Percentiles rank a stretch among this genome's conserved stretches.
Evolutionary conservation across 2,329 filamentous ascomycete genomes (phyloP).

Genomic region (Scedosporium aurantiacum): DNA sequence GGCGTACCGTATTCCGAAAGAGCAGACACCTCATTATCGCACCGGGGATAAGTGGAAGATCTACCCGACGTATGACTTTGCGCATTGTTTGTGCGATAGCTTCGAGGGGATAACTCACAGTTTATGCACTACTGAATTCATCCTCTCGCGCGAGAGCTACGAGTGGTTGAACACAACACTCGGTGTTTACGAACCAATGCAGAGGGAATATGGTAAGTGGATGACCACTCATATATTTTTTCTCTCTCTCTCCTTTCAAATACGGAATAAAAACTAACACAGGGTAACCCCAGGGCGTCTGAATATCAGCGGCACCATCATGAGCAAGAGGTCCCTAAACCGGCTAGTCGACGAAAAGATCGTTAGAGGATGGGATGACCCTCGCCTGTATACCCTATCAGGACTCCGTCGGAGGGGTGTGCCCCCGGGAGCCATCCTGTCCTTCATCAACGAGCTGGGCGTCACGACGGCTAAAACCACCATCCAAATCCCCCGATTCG

Average conservation of each 20-base stretch:
- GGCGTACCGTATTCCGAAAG: constrained; percentile 74
- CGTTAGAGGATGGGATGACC: constrained; percentile 85
- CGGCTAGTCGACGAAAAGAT: constrained; percentile 67
- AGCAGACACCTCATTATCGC: constrained; percentile 59
- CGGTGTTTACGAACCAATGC: constrained; percentile 83
- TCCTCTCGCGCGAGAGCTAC: constrained; percentile 74
- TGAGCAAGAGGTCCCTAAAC: constrained; percentile 76
- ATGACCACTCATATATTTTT: background rate
- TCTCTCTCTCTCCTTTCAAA: background rate
- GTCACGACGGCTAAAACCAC: constrained; percentile 73
- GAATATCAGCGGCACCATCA: constrained; percentile 72
- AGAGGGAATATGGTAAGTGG: constrained; percentile 59
- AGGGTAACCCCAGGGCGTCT: constrained; percentile 18
- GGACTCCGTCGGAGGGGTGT: constrained; percentile 75
- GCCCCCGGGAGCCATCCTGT: constrained; percentile 76
- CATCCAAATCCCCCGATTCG: constrained; percentile 74
- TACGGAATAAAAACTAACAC: background rate
- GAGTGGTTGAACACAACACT: constrained; percentile 79
- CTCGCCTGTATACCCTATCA: constrained; percentile 78
- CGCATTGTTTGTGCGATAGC: constrained; percentile 82
- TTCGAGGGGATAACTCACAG: constrained; percentile 89
- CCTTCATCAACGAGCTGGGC: constrained; percentile 83
- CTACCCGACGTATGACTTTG: constrained; percentile 91
- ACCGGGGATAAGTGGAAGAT: constrained; percentile 82
- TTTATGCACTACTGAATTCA: constrained; percentile 87